Evolutionary conservation across 2,329 filamentous ascomycete species (phyloP), one percentile per base, ranked within the genome.

Genomic region (Ophiostoma novo-ulmi): DNA sequence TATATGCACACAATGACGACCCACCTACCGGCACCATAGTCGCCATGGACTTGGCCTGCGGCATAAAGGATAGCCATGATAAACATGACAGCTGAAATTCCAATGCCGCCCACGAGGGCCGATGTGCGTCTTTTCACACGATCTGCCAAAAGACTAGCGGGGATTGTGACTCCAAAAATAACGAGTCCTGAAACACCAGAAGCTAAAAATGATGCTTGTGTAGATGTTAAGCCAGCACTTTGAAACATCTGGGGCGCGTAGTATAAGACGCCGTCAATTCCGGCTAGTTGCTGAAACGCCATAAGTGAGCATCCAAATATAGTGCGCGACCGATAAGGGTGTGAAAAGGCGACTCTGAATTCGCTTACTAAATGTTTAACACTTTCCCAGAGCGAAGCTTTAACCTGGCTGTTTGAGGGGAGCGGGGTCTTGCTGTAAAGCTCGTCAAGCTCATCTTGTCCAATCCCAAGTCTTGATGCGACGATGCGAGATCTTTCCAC

Each of bases 1-100:
- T 67, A 67, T 11, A 67, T 67, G 65, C 38, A 67, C 38, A 67
- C 65, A 67, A 67, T 67, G 14, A 67, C 65, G 20, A 67, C 39
- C 65, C 65, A 67, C 2, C 65, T 39, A 7, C 20, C 65, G 7
- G 39, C 65, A 31, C 65, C 65, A 20, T 20, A 22, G 22, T 48
- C 26, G 11, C 65, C 39, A 22, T 67, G 65, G 11, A 67, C 65
- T 22, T 67, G 65, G 14, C 14, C 39, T 4, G 65, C 13, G 17
- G 65, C 22, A 20, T 67, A 67, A 4, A 67, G 65, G 14, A 48
- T 35, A 5, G 38, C 65, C 39, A 67, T 67, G 13, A 31, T 26
- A 8, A 48, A 39, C 65, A 67, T 67, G n/a, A 67, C 13, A 7
- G 41, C 7, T n/a, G 65, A 26, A 14, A 67, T 39, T 7, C 38